A percentile compares a stretch with the other conserved stretches of the same genome.
phyloP scores from a whole-genome alignment of 331 rosid species.

The Quercus tomentella region DNA sequence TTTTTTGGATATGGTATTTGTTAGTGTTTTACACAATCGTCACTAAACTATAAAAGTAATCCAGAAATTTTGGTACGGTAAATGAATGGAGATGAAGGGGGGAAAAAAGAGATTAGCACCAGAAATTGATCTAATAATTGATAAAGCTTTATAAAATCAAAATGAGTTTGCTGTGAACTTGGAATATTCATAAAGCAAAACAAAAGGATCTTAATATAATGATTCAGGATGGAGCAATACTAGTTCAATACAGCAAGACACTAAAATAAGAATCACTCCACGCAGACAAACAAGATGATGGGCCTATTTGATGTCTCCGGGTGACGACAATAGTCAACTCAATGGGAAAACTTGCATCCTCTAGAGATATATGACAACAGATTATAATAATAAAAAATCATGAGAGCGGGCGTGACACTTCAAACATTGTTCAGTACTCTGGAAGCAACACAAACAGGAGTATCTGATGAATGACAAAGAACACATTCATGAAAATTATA shows the following conservation, averaged over 20 bases:
- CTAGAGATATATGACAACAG: background rate
- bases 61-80: too few relatives aligned
- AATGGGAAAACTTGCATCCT: background rate
- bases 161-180: background rate
- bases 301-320: constrained; percentile 6
- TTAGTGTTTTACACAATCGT: too few relatives aligned
- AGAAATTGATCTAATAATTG: background rate
- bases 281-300: background rate
- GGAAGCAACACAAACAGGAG: constrained; percentile 18
- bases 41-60: too few relatives aligned
- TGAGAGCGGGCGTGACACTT: background rate
- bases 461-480: constrained; percentile 11
- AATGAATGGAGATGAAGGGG: too few relatives aligned
- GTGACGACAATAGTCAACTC: constrained; percentile 6
- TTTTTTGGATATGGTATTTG: too few relatives aligned
- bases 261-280: background rate
- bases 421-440: constrained; percentile 25
- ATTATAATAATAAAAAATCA: background rate
- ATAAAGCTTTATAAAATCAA: background rate
- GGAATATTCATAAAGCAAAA: background rate
- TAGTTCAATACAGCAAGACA: background rate
- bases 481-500: constrained; percentile 14
- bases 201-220: background rate
- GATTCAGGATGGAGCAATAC: background rate
- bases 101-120: background rate